phyloP scores from a whole-genome alignment of 2,329 filamentous ascomycete species.

The Fusarium tricinctum region DNA sequence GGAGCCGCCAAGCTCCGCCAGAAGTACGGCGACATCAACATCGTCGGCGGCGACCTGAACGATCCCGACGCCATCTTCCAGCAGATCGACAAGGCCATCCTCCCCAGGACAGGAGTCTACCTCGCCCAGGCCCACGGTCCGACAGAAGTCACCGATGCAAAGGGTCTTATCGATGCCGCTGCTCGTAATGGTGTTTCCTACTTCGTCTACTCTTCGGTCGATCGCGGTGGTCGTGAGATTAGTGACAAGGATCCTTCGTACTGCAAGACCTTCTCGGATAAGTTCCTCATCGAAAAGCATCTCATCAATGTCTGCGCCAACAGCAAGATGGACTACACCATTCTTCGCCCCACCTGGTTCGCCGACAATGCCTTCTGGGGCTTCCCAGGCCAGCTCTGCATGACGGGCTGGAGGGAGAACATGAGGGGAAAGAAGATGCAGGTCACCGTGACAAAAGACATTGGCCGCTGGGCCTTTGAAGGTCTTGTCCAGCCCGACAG shows the following conservation, averaged over 20 bases:
- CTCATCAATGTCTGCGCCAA: conserved; percentile 58
- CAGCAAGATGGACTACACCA: conserved; percentile 47
- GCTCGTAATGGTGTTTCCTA: conserved; percentile 64
- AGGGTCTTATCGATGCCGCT: conserved; percentile 65
- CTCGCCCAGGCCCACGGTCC: conserved; percentile 53
- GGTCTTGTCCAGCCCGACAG: conserved; percentile 36
- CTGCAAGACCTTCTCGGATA: conserved; percentile 57
- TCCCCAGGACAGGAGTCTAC: conserved; percentile 38
- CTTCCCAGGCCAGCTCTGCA: conserved; percentile 46
- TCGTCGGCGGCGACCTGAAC: conserved; percentile 69
- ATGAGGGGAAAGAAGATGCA: conserved; percentile 49
- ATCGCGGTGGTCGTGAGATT: conserved; percentile 74
- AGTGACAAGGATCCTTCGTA: conserved; percentile 49
- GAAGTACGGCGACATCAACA: conserved; percentile 59
- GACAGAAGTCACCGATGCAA: conserved; percentile 64
- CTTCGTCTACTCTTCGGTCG: conserved; percentile 74
- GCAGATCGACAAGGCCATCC: conserved; percentile 30
- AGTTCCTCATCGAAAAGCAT: conserved; percentile 71
- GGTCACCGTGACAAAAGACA: conserved; percentile 46
- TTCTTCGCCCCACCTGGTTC: conserved; percentile 50
- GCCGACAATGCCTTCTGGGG: conserved; percentile 48
- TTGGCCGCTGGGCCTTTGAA: conserved; percentile 46
- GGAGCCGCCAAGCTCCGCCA: conserved; percentile 53
- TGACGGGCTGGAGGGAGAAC: conserved; percentile 48
- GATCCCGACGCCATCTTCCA: conserved; percentile 63